Base-by-base conservation (phyloP, 106 monocot genomes). In the Acanthochlamys bracteata region DNA sequence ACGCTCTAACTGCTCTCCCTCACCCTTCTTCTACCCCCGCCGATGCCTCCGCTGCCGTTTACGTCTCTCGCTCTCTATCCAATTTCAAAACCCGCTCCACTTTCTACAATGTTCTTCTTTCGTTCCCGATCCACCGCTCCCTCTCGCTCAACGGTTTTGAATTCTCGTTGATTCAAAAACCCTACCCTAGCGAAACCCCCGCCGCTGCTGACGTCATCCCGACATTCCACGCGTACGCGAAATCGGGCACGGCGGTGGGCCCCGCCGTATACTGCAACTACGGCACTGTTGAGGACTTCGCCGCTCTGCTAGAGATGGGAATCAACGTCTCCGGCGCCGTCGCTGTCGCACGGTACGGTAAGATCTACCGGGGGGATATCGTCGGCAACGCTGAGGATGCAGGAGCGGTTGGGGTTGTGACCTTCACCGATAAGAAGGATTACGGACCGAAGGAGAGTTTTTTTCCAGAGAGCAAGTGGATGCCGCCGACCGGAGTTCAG, bases 401-500 rank as follows among this genome's bases (percentile, higher is more conserved):
- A 0, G 92, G 86, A 3, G 92, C 92, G 13, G 55, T 39, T 8
- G 91, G 62, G 25, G 86, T 55, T 25, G 76, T 92, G 19, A 27
- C 84, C 15, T 87, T 74, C 60, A 79, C 72, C 2, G 87, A 87
- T 57, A 41, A 68, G 24, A 71, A 67, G 39, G 84, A 87, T 53
- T 91, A 79, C 57, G 88, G 84, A 7, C 25, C 16, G 0, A 61
- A 39, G 0, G 69, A 52, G 20, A 56, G 21, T 39, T 40, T 45
- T 24, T 86, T 91, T 20, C 87, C 91, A 7, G 63, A 71, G 19
- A 76, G 67, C 25, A 66, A 70, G 59, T 73, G 76, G 75, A 68
- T 91, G 82, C 91, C 86, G 58, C 75, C 77, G 33, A 84, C 60
- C 7, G 91, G 91, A 0, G 84, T 87, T 41, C 87, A 92, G 69